Evolutionary conservation across 257 asterid species (phyloP), one percentile per base, ranked within the genome.

Genomic region (Ocimum tenuiflorum): DNA sequence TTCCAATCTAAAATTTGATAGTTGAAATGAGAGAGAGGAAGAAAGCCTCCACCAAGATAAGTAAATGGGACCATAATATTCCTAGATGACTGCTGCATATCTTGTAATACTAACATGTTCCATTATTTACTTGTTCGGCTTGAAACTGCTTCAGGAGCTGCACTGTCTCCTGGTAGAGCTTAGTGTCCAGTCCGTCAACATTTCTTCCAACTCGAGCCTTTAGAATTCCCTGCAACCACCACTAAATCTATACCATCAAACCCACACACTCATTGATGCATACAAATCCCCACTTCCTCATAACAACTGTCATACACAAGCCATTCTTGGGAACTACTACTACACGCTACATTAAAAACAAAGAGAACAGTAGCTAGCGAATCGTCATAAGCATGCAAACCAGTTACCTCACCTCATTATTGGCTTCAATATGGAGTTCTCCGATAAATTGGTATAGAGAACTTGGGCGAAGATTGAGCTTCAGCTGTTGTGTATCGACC

Each of bases 161-260:
- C 70, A 94, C 61, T 52, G 99, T 76, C 71, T 90, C 92, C 63
- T 54, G 75, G 73, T 94, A 94, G 73, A 90, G 99, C 74, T 86
- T 82, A 49, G 82, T 81, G 80, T 94, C 99, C 83, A 90, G 76
- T 60, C 99, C 99, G 79, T 88, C 97, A 8, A 90, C 90, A 72
- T 80, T 90, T 81, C 97, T 78, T 46, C 99, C 99, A 7, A 94
- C 92, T 48, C 99, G 87, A 47, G 96, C 99, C 77, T 75, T 82
- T 74, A 90, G 56, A 71, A 81, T 83, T 23, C 81, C 96, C 99
- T 90, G 90, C 42, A 61, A 74, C 51, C 22, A 63, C 47, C 52
- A 67, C 53, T 23, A 24, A 73, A 43, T 19, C 65, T 48, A 35
- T 9, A 36, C 17, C 17, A 13, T 50, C 17, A 60, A 15, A 31